phyloP scores from a whole-genome alignment of 306 rosid genomes.

The Cicer yamashitae region DNA sequence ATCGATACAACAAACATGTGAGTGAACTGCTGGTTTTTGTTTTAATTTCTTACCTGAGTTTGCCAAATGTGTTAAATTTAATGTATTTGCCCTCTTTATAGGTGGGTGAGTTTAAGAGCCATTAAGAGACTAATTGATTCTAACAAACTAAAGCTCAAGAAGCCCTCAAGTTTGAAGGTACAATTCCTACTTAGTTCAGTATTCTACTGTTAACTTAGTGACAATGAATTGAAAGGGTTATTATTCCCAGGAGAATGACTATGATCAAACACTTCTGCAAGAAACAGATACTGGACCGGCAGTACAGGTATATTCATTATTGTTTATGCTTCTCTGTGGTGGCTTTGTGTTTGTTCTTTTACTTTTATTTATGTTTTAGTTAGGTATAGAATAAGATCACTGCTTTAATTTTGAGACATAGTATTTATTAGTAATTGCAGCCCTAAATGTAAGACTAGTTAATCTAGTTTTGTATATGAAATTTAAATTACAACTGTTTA shows the following conservation, averaged over 20 bases:
- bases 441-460: neutral
- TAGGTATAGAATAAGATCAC: slow-evolving; percentile 16
- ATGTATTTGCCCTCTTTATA: slow-evolving; percentile 36
- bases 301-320: slow-evolving; percentile 55
- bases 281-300: slow-evolving; percentile 55
- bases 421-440: neutral
- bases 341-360: slow-evolving; percentile 10
- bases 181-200: slow-evolving; percentile 5
- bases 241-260: slow-evolving; percentile 49
- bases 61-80: slow-evolving; percentile 13
- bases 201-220: slow-evolving; percentile 21
- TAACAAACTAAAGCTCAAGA: slow-evolving; percentile 53
- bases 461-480: neutral
- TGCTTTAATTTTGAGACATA: slow-evolving; percentile 23
- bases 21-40: slow-evolving; percentile 49
- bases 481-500: neutral
- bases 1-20: slow-evolving; percentile 67
- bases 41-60: slow-evolving; percentile 30
- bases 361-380: slow-evolving; percentile 20
- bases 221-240: slow-evolving; percentile 41
- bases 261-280: slow-evolving; percentile 49
- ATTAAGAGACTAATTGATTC: slow-evolving; percentile 62
- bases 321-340: slow-evolving; percentile 13
- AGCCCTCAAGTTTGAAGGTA: slow-evolving; percentile 56
- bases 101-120: slow-evolving; percentile 74